Percentiles rank a stretch among this genome's conserved stretches.
These are phyloP conservation scores for Tetrapyrgos nigripes DNA, from an alignment of 1,284 basidiomycete genomes.

Conservation along the genomic window DNA sequence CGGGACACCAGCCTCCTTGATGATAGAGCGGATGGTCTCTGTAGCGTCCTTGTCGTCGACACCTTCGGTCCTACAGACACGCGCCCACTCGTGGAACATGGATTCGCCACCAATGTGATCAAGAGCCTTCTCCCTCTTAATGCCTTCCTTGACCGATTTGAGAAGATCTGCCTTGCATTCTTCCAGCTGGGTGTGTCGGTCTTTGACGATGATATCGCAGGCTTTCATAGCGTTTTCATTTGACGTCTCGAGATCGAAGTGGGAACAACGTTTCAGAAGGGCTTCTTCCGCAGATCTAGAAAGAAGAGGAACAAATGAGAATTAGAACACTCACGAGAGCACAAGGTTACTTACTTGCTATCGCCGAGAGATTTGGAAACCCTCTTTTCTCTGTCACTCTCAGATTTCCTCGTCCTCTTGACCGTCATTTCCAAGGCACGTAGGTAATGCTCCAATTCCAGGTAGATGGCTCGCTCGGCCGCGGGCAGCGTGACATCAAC, in stretches of 20 bases:
- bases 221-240: slow-evolving; percentile 86
- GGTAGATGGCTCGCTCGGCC: slow-evolving; percentile 93
- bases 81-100: slow-evolving; percentile 79
- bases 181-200: slow-evolving; percentile 80
- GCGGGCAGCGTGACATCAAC: slow-evolving; percentile 83
- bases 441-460: slow-evolving; percentile 95
- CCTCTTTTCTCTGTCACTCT: slow-evolving; percentile 91
- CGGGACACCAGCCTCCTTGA: slow-evolving; percentile 68
- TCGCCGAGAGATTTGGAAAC: slow-evolving; percentile 88
- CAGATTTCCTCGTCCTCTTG: slow-evolving; percentile 84
- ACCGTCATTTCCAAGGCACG: slow-evolving; percentile 89
- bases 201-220: slow-evolving; percentile 89
- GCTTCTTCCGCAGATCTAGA: slow-evolving; percentile 87
- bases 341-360: slow-evolving; percentile 70
- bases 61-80: slow-evolving; percentile 70
- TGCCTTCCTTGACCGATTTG: slow-evolving; percentile 67
- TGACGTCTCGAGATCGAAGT: slow-evolving; percentile 86
- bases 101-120: slow-evolving; percentile 72
- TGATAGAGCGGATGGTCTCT: slow-evolving; percentile 59
- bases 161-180: slow-evolving; percentile 82
- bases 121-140: slow-evolving; percentile 71
- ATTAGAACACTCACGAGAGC: slow-evolving; percentile 1
- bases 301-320: slow-evolving; percentile 5
- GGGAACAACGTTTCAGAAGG: slow-evolving; percentile 90
- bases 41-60: slow-evolving; percentile 81